These are phyloP conservation scores for Salix viminalis DNA, from an alignment of 345 rosid species.

Conservation along the genomic window DNA sequence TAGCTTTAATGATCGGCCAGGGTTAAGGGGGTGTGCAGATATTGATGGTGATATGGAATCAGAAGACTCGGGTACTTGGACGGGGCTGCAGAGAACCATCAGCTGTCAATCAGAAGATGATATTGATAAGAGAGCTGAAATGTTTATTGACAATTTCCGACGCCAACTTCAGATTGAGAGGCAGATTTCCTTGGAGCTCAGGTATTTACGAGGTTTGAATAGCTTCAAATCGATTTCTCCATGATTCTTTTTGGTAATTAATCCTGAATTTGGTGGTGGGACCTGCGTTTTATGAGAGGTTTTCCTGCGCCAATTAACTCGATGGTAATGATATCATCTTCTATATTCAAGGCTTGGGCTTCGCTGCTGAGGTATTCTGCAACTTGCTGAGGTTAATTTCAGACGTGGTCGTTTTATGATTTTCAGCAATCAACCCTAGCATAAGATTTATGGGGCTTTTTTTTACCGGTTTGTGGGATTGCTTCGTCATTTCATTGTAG, in stretches of 20 bases:
- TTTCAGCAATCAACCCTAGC: no score
- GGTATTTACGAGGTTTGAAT: slow-evolving; percentile 34
- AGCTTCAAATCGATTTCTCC: slow-evolving; percentile 12
- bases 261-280: background rate
- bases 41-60: slow-evolving; percentile 1
- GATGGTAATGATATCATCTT: no score
- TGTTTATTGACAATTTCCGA: slow-evolving; percentile 70
- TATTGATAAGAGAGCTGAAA: slow-evolving; percentile 62
- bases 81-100: slow-evolving; percentile 38
- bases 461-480: no score
- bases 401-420: no score
- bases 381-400: no score
- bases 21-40: slow-evolving; percentile 40
- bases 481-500: no score
- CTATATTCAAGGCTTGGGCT: no score
- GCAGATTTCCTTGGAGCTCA: slow-evolving; percentile 70
- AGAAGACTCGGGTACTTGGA: slow-evolving; percentile 16
- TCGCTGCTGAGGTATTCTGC: no score
- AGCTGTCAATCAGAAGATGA: slow-evolving; percentile 62
- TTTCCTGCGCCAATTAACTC: background rate
- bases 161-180: slow-evolving; percentile 77
- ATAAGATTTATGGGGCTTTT: no score
- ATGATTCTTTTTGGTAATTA: background rate
- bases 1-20: slow-evolving; percentile 63
- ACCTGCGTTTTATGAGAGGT: background rate